These are phyloP conservation scores for Tinospora cordifolia DNA, from an alignment of 164 flowering plant genomes.

Conservation along the genomic window DNA sequence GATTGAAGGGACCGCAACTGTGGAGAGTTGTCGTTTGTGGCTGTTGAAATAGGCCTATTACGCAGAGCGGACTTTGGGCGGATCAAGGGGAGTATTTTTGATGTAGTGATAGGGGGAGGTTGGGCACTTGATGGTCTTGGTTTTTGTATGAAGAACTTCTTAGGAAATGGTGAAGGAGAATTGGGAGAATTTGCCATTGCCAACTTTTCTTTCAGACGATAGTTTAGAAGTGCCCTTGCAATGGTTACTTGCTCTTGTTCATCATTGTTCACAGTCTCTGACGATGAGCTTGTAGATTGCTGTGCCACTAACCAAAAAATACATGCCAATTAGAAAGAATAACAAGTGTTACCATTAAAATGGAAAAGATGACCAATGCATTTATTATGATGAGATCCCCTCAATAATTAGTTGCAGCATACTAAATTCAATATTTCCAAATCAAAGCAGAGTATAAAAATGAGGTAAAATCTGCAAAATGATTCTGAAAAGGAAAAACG, in stretches of 20 bases:
- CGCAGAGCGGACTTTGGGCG: constrained; percentile 45
- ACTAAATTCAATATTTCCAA: too few relatives aligned
- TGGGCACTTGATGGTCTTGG: constrained; percentile 60
- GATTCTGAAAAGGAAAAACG: neutral
- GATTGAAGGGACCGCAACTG: constrained; percentile 19
- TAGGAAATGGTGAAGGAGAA: constrained; percentile 42
- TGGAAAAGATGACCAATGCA: too few relatives aligned
- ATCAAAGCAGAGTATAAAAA: too few relatives aligned
- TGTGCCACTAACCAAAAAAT: constrained; percentile 56
- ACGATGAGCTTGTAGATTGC: constrained; percentile 53
- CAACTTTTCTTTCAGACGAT: constrained; percentile 60
- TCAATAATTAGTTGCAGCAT: neutral
- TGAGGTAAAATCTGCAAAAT: too few relatives aligned
- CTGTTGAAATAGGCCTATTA: constrained; percentile 23
- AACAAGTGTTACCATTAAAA: neutral
- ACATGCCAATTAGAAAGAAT: neutral
- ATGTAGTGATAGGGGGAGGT: constrained; percentile 48
- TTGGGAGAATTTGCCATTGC: constrained; percentile 35
- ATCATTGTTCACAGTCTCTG: constrained; percentile 61
- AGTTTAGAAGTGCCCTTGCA: constrained; percentile 76
- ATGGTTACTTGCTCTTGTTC: constrained; percentile 86
- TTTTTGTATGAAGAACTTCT: constrained; percentile 39
- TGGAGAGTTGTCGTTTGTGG: constrained; percentile 18
- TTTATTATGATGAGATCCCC: neutral
- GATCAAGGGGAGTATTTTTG: constrained; percentile 80